Evolutionary conservation across 805 yeast genomes (phyloP), one percentile per base, ranked within the genome.

Genomic region (Tetrapisispora nanseiensis): DNA sequence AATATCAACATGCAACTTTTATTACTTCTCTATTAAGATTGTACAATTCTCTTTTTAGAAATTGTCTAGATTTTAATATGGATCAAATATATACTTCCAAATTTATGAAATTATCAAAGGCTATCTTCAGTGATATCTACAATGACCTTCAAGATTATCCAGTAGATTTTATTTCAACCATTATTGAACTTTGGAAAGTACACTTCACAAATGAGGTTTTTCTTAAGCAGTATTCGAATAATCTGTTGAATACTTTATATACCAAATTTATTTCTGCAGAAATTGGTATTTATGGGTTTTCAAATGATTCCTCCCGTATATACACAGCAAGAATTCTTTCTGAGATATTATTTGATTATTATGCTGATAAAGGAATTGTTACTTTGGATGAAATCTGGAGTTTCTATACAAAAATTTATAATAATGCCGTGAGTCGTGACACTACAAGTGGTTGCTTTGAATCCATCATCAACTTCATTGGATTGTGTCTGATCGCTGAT

Each of bases 381-480:
- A 19, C 48, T 18, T 35, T 55, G 28, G 55, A 57, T 16, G 50
- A 54, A 34, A 40, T 51, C 16, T 23, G 52, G 43, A 37, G 42
- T 23, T 45, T 59, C 19, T 59, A 57, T 41, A 49, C 49, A 7
- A 55, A 46, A 20, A 22, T 54, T 3, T 56, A 55, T 40, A 19
- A 41, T 3, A 41, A 49, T 24, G 38, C 53, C 3, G 33, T 40
- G 3, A 44, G 56, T 3, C 51, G 60, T 36, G 61, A 55, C 43
- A 44, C 50, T 7, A 49, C 62, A 50, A 44, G 56, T 2, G 67
- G 66, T 2, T 50, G 66, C 16, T 54, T 68, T 29, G 66, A 66
- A 44, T 64, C 72, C 0, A 45, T 68, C 10, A 46, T 59, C 13
- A 68, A 69, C 33, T 68, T 57, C 39, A 42, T 56, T 5, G 51